Evolutionary conservation across 768 basidiomycete species (phyloP).

Genomic region (Chalciporus piperatus): DNA sequence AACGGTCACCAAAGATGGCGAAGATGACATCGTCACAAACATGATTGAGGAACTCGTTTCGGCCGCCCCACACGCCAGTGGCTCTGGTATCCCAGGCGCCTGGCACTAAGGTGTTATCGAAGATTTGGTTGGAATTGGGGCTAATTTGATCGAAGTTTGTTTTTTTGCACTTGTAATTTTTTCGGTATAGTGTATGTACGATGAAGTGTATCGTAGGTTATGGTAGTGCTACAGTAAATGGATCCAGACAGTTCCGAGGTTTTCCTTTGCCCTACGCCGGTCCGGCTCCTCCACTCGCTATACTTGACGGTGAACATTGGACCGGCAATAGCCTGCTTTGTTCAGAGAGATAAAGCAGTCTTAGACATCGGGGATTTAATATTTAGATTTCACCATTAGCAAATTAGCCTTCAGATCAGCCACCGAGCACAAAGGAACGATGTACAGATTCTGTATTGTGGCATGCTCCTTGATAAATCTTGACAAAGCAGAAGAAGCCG

Average conservation of each 20-base stretch:
- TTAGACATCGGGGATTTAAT: too few relatives aligned
- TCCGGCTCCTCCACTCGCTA: too few relatives aligned
- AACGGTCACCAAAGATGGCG: slow-evolving; percentile 48
- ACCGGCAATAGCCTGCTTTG: not conserved
- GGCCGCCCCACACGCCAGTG: slow-evolving; percentile 36
- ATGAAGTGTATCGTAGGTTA: too few relatives aligned
- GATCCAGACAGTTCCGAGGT: too few relatives aligned
- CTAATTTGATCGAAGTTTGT: too few relatives aligned
- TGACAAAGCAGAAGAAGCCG: slow-evolving; percentile 16
- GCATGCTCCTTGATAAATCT: not conserved
- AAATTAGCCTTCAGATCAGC: not conserved
- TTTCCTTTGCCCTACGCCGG: too few relatives aligned
- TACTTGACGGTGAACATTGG: not conserved
- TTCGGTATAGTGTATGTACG: too few relatives aligned
- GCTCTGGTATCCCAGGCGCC: slow-evolving; percentile 41
- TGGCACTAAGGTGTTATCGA: slow-evolving; percentile 35
- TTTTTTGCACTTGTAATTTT: too few relatives aligned
- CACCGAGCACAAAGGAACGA: slow-evolving; percentile 10
- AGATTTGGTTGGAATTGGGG: not conserved
- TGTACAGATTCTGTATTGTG: not conserved
- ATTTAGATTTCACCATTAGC: not conserved
- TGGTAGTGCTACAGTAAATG: too few relatives aligned
- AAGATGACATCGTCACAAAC: slow-evolving; percentile 65
- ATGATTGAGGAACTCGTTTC: slow-evolving; percentile 59
- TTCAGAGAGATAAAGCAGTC: slow-evolving; percentile 9